A percentile compares a stretch with the other conserved stretches of the same genome.
Conservation (phyloP, 106 monocot genomes). For the Apostasia shenzhenica region DNA sequence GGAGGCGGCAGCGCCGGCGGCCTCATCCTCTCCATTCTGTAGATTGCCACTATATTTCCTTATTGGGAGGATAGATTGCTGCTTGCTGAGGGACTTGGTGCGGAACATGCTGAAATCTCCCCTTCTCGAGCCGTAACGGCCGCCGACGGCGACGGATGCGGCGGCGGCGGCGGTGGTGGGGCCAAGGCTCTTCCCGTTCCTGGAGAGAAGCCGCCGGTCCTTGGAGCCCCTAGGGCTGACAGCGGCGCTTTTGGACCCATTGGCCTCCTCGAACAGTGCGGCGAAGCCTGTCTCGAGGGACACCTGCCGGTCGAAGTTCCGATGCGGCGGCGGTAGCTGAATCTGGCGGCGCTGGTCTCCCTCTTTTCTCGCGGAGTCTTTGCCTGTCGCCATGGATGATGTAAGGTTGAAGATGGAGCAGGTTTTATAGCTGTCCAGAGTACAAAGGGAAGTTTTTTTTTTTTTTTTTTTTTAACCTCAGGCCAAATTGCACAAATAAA, state of each 20-base stretch:
- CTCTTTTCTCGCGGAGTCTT: no score
- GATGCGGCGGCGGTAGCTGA: not conserved
- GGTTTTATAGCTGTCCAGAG: no score
- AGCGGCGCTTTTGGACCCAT: not conserved
- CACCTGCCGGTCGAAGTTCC: conserved; percentile 46
- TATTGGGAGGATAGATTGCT: conserved; percentile 52
- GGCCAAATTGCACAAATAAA: no score
- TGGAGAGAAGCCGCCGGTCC: conserved; percentile 6
- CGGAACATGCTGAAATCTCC: conserved; percentile 88
- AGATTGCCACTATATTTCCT: conserved; percentile 30
- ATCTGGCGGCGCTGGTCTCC: no score
- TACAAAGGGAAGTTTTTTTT: no score
- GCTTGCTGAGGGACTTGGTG: conserved; percentile 79
- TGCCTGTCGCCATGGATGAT: no score
- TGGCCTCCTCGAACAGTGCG: conserved; percentile 10
- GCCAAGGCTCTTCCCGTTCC: conserved; percentile 58
- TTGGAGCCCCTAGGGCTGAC: conserved; percentile 2
- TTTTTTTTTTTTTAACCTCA: no score
- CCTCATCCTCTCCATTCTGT: not conserved
- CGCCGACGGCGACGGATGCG: not conserved
- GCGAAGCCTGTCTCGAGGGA: conserved; percentile 57
- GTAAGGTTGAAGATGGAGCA: no score
- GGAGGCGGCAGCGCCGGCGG: not conserved
- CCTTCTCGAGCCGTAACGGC: conserved; percentile 12
- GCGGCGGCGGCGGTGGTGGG: not conserved